Evolutionary conservation across 2,329 filamentous ascomycete genomes (phyloP).

Genomic region (Neoascochyta sp.): DNA sequence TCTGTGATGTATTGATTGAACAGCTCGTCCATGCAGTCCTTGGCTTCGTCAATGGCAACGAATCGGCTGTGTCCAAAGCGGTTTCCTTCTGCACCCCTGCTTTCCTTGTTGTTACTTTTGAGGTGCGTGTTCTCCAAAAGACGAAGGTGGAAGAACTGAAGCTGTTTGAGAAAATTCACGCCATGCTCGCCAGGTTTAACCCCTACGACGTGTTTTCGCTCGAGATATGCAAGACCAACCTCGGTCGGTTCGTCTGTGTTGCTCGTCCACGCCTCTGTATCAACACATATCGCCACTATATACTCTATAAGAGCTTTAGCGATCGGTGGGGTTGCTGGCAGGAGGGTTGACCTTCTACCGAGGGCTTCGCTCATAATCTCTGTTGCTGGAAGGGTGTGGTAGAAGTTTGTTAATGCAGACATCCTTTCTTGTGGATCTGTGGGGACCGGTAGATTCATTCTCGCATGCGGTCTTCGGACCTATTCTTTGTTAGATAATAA

Average conservation of each 20-base stretch:
- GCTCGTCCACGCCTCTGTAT: slow-evolving; percentile 21
- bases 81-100: slow-evolving; percentile 15
- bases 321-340: not conserved
- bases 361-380: not conserved
- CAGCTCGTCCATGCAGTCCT: slow-evolving; percentile 8
- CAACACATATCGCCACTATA: slow-evolving; percentile 17
- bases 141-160: slow-evolving; percentile 22
- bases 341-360: not conserved
- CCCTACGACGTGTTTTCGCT: slow-evolving; percentile 2
- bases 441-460: too few species aligned
- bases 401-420: not conserved
- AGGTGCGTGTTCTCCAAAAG: slow-evolving; percentile 19
- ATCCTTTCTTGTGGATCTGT: slow-evolving; percentile 1
- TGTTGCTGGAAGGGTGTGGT: not conserved
- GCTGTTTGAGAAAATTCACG: slow-evolving; percentile 13
- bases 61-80: slow-evolving; percentile 22
- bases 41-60: slow-evolving; percentile 9
- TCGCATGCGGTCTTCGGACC: too few species aligned
- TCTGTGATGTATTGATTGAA: slow-evolving; percentile 13
- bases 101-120: slow-evolving; percentile 3
- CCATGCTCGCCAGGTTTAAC: slow-evolving; percentile 13
- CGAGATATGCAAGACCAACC: slow-evolving; percentile 16
- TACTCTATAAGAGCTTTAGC: slow-evolving; percentile 8
- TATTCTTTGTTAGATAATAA: too few species aligned
- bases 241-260: slow-evolving; percentile 22